Percentiles rank a stretch among this genome's conserved stretches.
Conservation (phyloP, 1,139 yeast genomes). For the Hemisphaericaspora xylofermentans region DNA sequence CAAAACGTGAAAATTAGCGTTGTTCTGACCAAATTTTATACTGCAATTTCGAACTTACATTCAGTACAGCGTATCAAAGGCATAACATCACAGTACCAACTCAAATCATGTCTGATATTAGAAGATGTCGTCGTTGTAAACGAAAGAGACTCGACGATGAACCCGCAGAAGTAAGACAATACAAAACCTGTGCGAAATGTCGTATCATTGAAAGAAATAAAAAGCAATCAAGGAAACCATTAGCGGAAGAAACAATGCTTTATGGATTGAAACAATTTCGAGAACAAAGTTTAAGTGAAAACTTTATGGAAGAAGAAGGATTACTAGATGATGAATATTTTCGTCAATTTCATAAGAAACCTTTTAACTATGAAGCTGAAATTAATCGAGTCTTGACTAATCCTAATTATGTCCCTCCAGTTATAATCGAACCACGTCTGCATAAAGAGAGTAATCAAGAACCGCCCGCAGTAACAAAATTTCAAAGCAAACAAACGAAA, state of each 20-base stretch:
- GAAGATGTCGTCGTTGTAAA: conserved; percentile 61
- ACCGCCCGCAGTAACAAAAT: too few relatives aligned
- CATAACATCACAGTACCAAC: too few relatives aligned
- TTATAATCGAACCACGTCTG: conserved; percentile 4
- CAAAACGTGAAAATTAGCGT: too few relatives aligned
- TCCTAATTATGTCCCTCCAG: conserved; percentile 18
- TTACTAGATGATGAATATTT: conserved; percentile 30
- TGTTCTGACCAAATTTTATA: too few relatives aligned
- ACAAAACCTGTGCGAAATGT: conserved; percentile 61
- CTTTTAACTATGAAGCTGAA: conserved; percentile 18
- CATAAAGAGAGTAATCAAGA: conserved; percentile 2
- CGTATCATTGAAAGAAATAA: conserved; percentile 54
- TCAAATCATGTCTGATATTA: conserved; percentile 23
- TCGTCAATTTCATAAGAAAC: conserved; percentile 18
- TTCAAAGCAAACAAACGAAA: background rate
- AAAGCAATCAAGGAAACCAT: conserved; percentile 45
- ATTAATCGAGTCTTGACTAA: conserved; percentile 15
- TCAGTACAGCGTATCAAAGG: too few relatives aligned
- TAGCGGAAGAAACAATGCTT: conserved; percentile 50
- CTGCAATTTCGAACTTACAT: too few relatives aligned
- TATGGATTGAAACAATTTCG: conserved; percentile 50
- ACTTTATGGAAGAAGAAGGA: conserved; percentile 42
- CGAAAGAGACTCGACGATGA: conserved; percentile 58
- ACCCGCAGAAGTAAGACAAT: conserved; percentile 58
- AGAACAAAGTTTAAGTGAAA: conserved; percentile 40